Evolutionary conservation across 1,284 basidiomycete species (phyloP).

Genomic region (Fomitopsis schrenkii): DNA sequence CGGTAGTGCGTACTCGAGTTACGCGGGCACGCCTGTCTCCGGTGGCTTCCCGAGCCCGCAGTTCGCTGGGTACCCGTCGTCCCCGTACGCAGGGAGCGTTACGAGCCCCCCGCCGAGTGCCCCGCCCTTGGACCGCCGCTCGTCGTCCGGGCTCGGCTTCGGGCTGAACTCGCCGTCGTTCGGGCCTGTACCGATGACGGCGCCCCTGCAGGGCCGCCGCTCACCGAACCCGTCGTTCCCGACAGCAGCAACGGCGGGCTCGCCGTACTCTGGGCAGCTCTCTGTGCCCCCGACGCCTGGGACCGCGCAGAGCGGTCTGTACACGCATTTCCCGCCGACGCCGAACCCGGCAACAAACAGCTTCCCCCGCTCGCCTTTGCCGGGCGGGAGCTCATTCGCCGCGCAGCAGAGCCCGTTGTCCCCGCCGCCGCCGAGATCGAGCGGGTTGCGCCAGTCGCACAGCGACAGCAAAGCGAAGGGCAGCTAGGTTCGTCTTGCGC

Average conservation of each 20-base stretch:
- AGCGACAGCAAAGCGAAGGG: conserved; percentile 31
- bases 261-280: conserved; percentile 19
- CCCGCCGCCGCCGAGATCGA: conserved; percentile 26
- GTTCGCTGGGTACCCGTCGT: conserved; percentile 22
- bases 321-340: conserved; percentile 36
- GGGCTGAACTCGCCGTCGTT: conserved; percentile 27
- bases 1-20: conserved; percentile 33
- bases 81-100: conserved; percentile 15
- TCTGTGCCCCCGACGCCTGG: conserved; percentile 21
- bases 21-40: conserved; percentile 35
- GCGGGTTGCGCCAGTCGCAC: conserved; percentile 16
- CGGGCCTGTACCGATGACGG: conserved; percentile 18
- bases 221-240: conserved; percentile 11
- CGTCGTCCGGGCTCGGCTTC: conserved; percentile 28
- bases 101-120: conserved; percentile 23
- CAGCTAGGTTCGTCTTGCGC: conserved; percentile 28
- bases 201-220: conserved; percentile 6
- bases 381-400: conserved; percentile 19
- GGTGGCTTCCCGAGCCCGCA: conserved; percentile 31
- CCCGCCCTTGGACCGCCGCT: conserved; percentile 20
- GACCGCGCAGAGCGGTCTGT: conserved; percentile 20
- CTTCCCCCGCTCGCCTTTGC: conserved; percentile 21
- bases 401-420: conserved; percentile 25
- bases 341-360: conserved; percentile 28
- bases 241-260: conserved; percentile 20